These are phyloP conservation scores for Lyophyllum shimeji DNA, from an alignment of 768 basidiomycete genomes.

Conservation along the genomic window DNA sequence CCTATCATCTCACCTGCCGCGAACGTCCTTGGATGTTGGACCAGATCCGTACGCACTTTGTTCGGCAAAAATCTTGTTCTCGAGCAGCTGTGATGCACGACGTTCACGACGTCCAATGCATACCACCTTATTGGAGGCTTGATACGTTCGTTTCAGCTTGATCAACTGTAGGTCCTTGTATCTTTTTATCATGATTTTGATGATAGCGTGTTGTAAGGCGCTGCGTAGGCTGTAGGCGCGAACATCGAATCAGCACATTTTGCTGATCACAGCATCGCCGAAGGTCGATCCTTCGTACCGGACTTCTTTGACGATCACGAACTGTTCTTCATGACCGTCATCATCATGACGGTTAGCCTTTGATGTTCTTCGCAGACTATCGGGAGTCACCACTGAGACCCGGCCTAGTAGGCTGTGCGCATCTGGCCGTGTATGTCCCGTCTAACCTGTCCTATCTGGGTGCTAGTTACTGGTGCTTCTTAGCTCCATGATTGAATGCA, in stretches of 20 bases:
- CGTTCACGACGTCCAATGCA: too few species aligned
- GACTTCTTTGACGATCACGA: neutral
- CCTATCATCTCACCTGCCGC: neutral
- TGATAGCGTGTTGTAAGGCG: neutral
- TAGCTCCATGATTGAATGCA: slow-evolving; percentile 27
- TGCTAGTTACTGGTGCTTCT: too few species aligned
- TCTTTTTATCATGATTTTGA: neutral
- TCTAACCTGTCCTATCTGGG: too few species aligned
- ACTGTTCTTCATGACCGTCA: neutral
- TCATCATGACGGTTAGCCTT: neutral
- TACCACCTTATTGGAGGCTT: too few species aligned
- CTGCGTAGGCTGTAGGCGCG: neutral
- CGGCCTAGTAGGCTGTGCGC: too few species aligned
- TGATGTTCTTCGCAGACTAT: too few species aligned
- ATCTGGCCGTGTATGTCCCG: too few species aligned
- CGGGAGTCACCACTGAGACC: too few species aligned
- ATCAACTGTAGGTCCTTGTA: too few species aligned
- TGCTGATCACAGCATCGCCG: neutral
- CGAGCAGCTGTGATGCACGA: too few species aligned
- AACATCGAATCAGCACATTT: neutral
- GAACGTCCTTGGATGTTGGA: neutral
- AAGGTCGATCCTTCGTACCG: neutral
- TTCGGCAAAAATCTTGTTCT: too few species aligned
- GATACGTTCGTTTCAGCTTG: too few species aligned
- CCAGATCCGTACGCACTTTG: neutral